phyloP scores from a whole-genome alignment of 2,329 filamentous ascomycete genomes.

The Colletotrichum abscissum region DNA sequence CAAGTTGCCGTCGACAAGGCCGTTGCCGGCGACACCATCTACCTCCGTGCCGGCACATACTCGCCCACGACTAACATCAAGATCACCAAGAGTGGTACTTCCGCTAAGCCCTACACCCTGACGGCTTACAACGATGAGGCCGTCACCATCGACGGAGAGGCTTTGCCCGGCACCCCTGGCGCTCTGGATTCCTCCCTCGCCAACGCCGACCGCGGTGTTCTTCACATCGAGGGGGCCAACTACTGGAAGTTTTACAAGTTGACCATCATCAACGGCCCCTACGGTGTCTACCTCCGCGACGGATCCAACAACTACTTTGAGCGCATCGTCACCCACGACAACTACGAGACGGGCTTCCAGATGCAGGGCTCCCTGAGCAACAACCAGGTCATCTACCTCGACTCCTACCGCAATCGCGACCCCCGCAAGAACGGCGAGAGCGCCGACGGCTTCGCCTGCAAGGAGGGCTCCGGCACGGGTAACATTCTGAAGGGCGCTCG shows the following conservation, averaged over 20 bases:
- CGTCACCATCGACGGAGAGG: constrained; percentile 59
- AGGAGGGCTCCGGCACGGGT: constrained; percentile 57
- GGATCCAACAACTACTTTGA: constrained; percentile 51
- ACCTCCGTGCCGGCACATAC: constrained; percentile 50
- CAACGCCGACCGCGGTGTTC: constrained; percentile 55
- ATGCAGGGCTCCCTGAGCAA: constrained; percentile 46
- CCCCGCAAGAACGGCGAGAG: constrained; percentile 64
- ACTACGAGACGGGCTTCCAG: constrained; percentile 52
- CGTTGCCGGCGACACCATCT: constrained; percentile 54
- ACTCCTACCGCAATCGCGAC: constrained; percentile 57
- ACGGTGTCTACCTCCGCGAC: constrained; percentile 49
- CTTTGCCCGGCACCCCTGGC: constrained; percentile 52
- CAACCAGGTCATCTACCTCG: constrained; percentile 54
- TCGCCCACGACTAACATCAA: constrained; percentile 58
- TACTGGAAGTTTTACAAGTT: constrained; percentile 52
- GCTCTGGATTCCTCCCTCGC: constrained; percentile 51
- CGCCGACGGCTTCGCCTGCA: constrained; percentile 61
- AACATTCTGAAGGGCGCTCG: constrained; percentile 57
- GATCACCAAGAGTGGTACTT: constrained; percentile 55
- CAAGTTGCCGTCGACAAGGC: constrained; percentile 58
- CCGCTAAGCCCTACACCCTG: constrained; percentile 52
- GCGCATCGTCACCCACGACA: constrained; percentile 49
- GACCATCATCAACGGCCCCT: constrained; percentile 49
- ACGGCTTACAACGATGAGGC: constrained; percentile 54
- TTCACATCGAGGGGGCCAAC: constrained; percentile 55